A percentile compares a stretch with the other conserved stretches of the same genome.
phyloP scores from a whole-genome alignment of 805 yeast species.

The Groenewaldozyma salmanticensis region DNA sequence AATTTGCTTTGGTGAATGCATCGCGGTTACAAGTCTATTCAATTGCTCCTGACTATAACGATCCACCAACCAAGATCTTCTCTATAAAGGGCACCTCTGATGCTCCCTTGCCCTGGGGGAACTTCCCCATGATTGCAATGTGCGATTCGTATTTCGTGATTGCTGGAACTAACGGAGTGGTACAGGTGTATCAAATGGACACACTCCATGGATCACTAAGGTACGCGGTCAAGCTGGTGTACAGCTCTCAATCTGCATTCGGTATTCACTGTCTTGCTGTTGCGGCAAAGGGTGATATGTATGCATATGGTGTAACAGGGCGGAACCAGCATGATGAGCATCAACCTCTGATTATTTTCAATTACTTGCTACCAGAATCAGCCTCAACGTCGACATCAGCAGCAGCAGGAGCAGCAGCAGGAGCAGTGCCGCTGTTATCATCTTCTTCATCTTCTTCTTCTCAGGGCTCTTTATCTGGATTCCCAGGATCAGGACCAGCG shows the following conservation, averaged over 20 bases:
- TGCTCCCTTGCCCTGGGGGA: constrained; percentile 8
- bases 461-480: neutral
- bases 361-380: constrained; percentile 3
- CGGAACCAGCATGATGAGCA: constrained; percentile 60
- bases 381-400: constrained; percentile 1
- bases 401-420: neutral
- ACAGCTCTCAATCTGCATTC: constrained; percentile 58
- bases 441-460: neutral
- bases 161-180: constrained; percentile 57
- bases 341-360: constrained; percentile 30
- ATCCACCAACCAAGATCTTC: constrained; percentile 44
- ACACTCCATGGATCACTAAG: neutral
- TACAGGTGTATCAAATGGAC: constrained; percentile 53
- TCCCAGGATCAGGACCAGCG: neutral
- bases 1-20: constrained; percentile 56
- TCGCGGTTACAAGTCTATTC: constrained; percentile 65
- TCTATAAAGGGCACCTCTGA: constrained; percentile 4
- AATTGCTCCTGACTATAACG: constrained; percentile 37
- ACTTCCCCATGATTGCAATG: constrained; percentile 28
- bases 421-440: neutral
- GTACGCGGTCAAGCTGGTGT: constrained; percentile 57
- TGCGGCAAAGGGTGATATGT: constrained; percentile 49
- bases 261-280: constrained; percentile 74
- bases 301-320: constrained; percentile 80
- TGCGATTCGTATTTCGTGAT: constrained; percentile 53